Evolutionary conservation across 129 eudicot genomes (phyloP), one percentile per base, ranked within the genome.

Genomic region (Escallonia herrerae): DNA sequence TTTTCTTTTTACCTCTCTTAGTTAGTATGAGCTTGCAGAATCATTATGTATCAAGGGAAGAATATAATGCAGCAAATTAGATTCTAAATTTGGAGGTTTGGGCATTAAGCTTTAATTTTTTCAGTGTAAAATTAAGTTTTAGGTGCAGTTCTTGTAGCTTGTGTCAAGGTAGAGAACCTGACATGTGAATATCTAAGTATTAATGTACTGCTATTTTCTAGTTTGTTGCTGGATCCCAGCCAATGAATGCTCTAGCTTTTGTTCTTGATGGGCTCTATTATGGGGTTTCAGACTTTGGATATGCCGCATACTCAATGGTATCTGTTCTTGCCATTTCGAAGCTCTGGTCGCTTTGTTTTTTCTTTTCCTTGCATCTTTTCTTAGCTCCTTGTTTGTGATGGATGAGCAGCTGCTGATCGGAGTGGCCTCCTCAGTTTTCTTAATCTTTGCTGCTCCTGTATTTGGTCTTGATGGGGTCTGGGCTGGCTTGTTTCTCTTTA

Each of bases 221-320:
- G 99, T 93, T 93, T 71, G 91, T 93, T 73, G 99, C 93, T 50
- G 97, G 81, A 72, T 85, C 95, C 51, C 99, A 94, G 76, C 96
- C 95, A 13, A 64, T 89, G 74, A 94, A 94, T 69, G 99, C 99
- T 45, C 62, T 94, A 50, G 99, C 97, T 14, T 94, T 94, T 80
- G 99, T 89, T 76, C 72, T 89, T 62, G 99, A 94, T 75, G 99
- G 99, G 56, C 83, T 94, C 58, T 94, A 94, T 70, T 94, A 94
- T 65, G 97, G 99, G 70, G 91, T 86, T 70, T 89, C 95, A 45
- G 99, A 94, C 74, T 94, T 89, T 7, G 82, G 68, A 69, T 94
- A 75, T 63, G 99, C 97, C 58, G 86, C 97, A 22, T 89, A 84
- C 79, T 89, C 99, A 40, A 89, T 79, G 99, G 99, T 94, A 82